Base-by-base conservation (phyloP, 2,329 filamentous ascomycete genomes). In the Pyrenophora graminea region DNA sequence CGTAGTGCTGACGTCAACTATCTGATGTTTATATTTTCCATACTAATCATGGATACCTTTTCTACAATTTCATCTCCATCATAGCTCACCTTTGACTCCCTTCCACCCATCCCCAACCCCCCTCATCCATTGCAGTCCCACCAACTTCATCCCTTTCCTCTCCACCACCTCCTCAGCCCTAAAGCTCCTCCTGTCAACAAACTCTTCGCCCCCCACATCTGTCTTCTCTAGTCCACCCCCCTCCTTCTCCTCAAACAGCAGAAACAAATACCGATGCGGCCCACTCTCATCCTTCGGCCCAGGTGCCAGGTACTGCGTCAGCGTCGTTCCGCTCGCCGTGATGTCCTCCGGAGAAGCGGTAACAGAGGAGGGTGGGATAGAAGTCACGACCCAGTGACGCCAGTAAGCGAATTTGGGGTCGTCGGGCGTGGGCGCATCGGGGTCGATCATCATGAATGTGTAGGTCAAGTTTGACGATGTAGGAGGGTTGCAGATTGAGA, bases 331-430 rank as follows among this genome's bases (percentile, higher is more conserved):
- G 1, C 40, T 45, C 0, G 56, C 21, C n/a, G 53, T 36, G 23
- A 59, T 51, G 17, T 58, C 45, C 3, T 46, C 27, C 3, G 41
- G 31, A 10, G 52, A 38, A 2, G 47, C n/a, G 0, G 15, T 23
- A 3, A 48, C 33, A 7, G 53, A 36, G 3, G 42, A 21, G 1
- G 50, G 23, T 0, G 45, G 47, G 12, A 72, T 61, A 2, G 50
- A 45, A 2, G 57, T 51, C 0, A 82, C 63, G 21, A 83, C 73
- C 78, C 79, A 83, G 58, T 83, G 81, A 17, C 80, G 71, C 80
- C 80, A 83, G 59, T 79, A 82, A 0, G 79, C 77, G 59, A 80
- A 82, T 59, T 79, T 82, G 5, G 79, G 80, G 43, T 83, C 78
- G 31, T 80, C 78, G 0, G 81, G 81, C 0, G 80, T 82, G 0